Base-by-base conservation (phyloP, 1,284 basidiomycete species). In the Entoloma clypeatum region DNA sequence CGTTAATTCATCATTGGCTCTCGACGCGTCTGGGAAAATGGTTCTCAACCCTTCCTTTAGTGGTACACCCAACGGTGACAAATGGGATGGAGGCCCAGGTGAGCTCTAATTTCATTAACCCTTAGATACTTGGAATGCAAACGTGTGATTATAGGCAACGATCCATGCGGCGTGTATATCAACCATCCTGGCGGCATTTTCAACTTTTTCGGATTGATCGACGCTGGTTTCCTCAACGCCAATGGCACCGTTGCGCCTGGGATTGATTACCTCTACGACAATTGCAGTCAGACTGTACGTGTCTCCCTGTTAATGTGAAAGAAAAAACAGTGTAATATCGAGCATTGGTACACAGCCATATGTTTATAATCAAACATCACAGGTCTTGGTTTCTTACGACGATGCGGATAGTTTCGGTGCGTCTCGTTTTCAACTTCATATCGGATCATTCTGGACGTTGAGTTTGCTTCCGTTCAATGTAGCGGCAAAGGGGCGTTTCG, bases 201-300 rank as follows among this genome's bases (percentile, higher is more conserved):
- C 51, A 66, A 75, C 42, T 84, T 80, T 64, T 74, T 72, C 64
- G 77, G 71, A 2, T 54, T 86, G 50, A 63, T 84, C 26, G 52
- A 64, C 0, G 60, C 44, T 3, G 75, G 77, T 5, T 81, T 72
- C 64, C 62, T 86, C 40, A 64, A 59, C 36, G 31, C 54, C 7
- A 63, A 75, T 37, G 83, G 81, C 3, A 64, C 64, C 3, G 63
- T 64, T n/a, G 70, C 71, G 9, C 43, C 54, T 5, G 75, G 72
- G 4, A 74, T 82, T 36, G 59, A 65, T 19, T 75, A 75, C 54
- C 47, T 63, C 10, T 83, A 64, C 49, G 81, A 86, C 49, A 57
- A 68, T 10, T 86, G 83, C 65, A 79, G 73, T 45, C 74, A 84
- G 58, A 85, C 83, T 30, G 82, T 85, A 43, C 31, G 79, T 55